These are phyloP conservation scores for Trichoderma sp. DNA, from an alignment of 2,329 filamentous ascomycete species.

Conservation along the genomic window DNA sequence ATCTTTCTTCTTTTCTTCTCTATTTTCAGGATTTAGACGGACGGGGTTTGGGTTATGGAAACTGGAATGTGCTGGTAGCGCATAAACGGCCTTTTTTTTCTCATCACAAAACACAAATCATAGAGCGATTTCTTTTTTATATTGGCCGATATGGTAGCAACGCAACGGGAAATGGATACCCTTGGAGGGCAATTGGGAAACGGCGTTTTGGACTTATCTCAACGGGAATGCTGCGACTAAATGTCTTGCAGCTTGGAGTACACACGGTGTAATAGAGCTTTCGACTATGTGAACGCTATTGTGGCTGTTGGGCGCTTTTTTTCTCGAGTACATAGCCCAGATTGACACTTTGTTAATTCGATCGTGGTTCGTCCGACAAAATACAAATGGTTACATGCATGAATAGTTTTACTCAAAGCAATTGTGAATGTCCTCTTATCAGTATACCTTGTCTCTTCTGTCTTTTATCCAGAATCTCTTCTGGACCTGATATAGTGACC, in stretches of 20 bases:
- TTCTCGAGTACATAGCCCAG: neutral
- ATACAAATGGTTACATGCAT: neutral
- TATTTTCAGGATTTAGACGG: neutral
- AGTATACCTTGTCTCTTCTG: neutral
- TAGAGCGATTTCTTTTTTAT: constrained; percentile 10
- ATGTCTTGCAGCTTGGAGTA: neutral
- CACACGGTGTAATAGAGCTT: neutral
- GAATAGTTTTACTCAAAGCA: neutral
- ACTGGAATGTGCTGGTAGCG: neutral
- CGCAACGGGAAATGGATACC: neutral
- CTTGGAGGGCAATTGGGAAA: neutral
- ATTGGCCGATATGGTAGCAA: neutral
- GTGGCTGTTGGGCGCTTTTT: neutral
- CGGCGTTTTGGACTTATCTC: constrained; percentile 1
- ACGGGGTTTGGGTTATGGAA: neutral
- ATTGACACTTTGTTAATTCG: neutral
- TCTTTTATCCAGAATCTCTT: neutral
- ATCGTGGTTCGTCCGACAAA: neutral
- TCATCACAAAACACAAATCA: neutral
- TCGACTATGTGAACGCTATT: neutral
- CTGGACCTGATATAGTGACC: neutral
- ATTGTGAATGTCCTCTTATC: neutral
- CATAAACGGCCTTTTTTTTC: neutral
- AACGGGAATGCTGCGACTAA: neutral
- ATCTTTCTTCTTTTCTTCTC: neutral